A percentile compares a stretch with the other conserved stretches of the same genome.
These are phyloP conservation scores for Fraxinus latifolia DNA, from an alignment of 305 asterid species.

Conservation along the genomic window DNA sequence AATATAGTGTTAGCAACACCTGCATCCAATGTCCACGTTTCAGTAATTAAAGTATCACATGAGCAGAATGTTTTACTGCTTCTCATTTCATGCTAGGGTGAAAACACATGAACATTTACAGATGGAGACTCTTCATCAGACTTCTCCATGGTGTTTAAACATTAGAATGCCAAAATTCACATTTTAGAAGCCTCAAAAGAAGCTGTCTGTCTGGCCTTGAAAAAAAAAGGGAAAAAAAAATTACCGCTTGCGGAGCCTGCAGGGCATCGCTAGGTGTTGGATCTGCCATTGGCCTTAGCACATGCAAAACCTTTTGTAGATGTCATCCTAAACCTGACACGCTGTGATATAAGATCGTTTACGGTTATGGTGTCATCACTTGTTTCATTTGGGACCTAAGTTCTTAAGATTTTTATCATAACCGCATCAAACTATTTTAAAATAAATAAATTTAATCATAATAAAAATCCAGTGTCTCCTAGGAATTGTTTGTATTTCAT, in stretches of 20 bases:
- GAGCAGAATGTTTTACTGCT: neutral
- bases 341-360: neutral
- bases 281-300: neutral
- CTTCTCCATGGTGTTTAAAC: neutral
- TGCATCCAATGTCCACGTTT: neutral
- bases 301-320: neutral
- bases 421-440: neutral
- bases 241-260: neutral
- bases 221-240: too few relatives aligned
- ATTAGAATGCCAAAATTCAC: neutral
- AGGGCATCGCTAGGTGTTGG: neutral
- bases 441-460: neutral
- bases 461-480: neutral
- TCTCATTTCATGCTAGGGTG: neutral
- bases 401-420: neutral
- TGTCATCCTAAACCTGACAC: neutral
- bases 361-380: neutral
- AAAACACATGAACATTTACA: neutral
- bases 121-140: neutral
- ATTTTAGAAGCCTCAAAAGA: neutral
- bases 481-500: neutral
- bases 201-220: neutral
- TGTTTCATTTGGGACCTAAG: neutral
- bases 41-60: neutral
- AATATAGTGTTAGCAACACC: neutral